A percentile compares a stretch with the other conserved stretches of the same genome.
These are phyloP conservation scores for Gamsiella multidivaricata DNA, from an alignment of 192 early-diverging fungal species.

Conservation along the genomic window DNA sequence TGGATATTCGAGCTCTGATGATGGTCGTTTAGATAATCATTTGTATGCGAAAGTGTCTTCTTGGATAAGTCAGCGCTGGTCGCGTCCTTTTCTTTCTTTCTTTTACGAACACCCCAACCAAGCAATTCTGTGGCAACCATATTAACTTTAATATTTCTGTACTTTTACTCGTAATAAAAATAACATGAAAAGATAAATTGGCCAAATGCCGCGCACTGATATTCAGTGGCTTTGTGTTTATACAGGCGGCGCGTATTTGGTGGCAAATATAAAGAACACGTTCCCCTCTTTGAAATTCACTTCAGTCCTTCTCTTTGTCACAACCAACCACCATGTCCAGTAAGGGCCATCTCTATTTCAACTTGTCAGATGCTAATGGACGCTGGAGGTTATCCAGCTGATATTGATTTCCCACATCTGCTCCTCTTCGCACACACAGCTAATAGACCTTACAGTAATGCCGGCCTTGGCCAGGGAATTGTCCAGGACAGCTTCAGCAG, in stretches of 20 bases:
- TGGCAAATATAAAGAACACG: too few species aligned
- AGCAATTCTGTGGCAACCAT: slow-evolving; percentile 25
- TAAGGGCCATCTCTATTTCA: neutral
- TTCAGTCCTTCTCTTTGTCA: neutral
- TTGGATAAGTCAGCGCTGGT: neutral
- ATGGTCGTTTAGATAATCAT: neutral
- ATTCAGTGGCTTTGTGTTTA: too few species aligned
- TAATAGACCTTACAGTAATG: slow-evolving; percentile 14
- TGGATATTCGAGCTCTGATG: neutral
- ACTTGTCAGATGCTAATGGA: too few species aligned
- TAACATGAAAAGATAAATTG: neutral
- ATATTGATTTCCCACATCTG: too few species aligned
- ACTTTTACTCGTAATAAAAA: neutral
- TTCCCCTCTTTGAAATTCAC: too few species aligned
- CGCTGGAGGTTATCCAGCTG: too few species aligned
- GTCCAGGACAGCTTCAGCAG: slow-evolving; percentile 37
- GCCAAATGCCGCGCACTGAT: too few species aligned
- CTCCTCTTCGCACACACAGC: too few species aligned
- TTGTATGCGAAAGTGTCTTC: neutral
- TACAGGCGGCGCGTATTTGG: too few species aligned
- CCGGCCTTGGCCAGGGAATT: slow-evolving; percentile 28
- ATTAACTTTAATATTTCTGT: neutral
- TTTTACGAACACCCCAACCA: slow-evolving; percentile 25
- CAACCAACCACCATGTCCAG: slow-evolving; percentile 21
- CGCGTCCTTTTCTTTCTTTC: neutral